These are phyloP conservation scores for Suillus clintonianus DNA, from an alignment of 768 basidiomycete genomes.

Conservation along the genomic window DNA sequence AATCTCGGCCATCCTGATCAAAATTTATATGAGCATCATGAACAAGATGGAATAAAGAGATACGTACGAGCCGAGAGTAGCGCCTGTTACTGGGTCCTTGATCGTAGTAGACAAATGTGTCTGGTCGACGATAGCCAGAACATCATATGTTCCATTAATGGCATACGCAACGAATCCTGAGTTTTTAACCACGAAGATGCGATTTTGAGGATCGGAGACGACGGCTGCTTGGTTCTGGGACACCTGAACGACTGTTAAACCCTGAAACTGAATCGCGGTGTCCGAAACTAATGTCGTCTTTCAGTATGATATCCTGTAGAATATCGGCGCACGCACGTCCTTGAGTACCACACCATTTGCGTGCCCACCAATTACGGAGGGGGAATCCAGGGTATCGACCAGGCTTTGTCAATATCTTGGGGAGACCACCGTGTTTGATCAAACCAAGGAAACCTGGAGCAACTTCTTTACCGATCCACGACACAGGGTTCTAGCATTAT, in stretches of 20 bases:
- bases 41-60: background rate
- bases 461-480: slow-evolving; percentile 73
- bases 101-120: slow-evolving; percentile 68
- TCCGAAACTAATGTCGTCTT: slow-evolving; percentile 60
- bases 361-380: slow-evolving; percentile 83
- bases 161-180: slow-evolving; percentile 79
- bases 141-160: slow-evolving; percentile 73
- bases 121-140: slow-evolving; percentile 82
- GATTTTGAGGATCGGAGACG: slow-evolving; percentile 75
- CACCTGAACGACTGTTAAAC: slow-evolving; percentile 83
- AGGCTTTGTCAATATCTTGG: slow-evolving; percentile 71
- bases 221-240: slow-evolving; percentile 85
- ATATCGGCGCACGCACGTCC: slow-evolving; percentile 52
- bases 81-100: slow-evolving; percentile 62
- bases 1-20: slow-evolving; percentile 64
- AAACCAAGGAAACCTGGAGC: slow-evolving; percentile 72
- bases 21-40: slow-evolving; percentile 5
- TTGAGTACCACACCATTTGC: slow-evolving; percentile 67
- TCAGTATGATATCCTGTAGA: background rate
- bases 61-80: slow-evolving; percentile 57
- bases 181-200: slow-evolving; percentile 79
- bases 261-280: slow-evolving; percentile 78
- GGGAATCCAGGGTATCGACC: slow-evolving; percentile 80
- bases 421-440: slow-evolving; percentile 81
- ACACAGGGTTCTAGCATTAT: slow-evolving; percentile 48